These are phyloP conservation scores for Erodium maritimum DNA, from an alignment of 345 rosid species.

Conservation along the genomic window DNA sequence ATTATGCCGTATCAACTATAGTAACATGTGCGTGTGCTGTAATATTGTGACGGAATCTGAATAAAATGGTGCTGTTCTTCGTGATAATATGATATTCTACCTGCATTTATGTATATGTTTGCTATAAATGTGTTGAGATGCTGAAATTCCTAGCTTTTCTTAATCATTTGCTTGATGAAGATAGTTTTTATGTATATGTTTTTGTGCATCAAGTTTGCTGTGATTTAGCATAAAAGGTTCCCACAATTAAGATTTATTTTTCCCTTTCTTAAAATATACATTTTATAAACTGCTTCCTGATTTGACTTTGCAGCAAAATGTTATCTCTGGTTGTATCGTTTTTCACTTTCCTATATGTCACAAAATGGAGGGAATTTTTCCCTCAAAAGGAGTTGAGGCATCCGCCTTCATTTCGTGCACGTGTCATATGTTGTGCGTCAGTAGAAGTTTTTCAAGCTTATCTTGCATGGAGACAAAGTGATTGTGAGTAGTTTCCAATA, in stretches of 20 bases:
- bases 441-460: constrained; percentile 68
- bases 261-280: background rate
- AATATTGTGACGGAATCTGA: no score
- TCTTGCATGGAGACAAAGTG: constrained; percentile 84
- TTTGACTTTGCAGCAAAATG: constrained; percentile 60
- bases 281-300: constrained; percentile 8
- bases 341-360: constrained; percentile 51
- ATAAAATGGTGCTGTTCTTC: background rate
- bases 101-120: background rate
- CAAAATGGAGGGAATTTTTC: constrained; percentile 67
- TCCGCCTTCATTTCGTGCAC: constrained; percentile 59
- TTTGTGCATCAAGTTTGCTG: background rate
- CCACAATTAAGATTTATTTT: background rate
- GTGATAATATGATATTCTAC: background rate
- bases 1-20: no score
- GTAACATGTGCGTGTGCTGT: no score
- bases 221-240: background rate
- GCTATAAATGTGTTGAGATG: no score
- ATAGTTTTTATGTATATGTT: background rate
- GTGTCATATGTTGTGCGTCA: constrained; percentile 49
- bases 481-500: constrained; percentile 36
- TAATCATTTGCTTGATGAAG: no score
- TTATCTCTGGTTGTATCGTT: constrained; percentile 55
- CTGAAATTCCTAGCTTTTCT: background rate
- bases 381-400: constrained; percentile 39